Percentiles rank a stretch among this genome's conserved stretches.
Evolutionary conservation across 2,329 filamentous ascomycete species (phyloP).

Genomic region (Sphaerostilbella broomeana): DNA sequence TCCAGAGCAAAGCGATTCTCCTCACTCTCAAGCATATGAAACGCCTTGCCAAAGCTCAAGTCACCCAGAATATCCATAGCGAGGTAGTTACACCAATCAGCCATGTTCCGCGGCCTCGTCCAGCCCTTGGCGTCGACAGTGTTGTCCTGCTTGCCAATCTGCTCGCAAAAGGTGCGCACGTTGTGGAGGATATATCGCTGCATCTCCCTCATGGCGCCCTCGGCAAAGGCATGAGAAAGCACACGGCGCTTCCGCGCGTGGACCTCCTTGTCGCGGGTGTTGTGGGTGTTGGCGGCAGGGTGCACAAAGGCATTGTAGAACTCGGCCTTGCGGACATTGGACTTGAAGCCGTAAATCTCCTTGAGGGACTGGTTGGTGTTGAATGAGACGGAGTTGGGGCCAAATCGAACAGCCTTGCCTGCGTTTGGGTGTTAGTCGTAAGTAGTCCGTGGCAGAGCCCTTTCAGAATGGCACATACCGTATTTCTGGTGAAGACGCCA

Average conservation of each 20-base stretch:
- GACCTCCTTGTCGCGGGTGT: slow-evolving; percentile 59
- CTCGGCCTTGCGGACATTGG: slow-evolving; percentile 60
- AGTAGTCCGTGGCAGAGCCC: no score
- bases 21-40: slow-evolving; percentile 52
- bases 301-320: slow-evolving; percentile 71
- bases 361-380: slow-evolving; percentile 64
- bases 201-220: slow-evolving; percentile 59
- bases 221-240: slow-evolving; percentile 65
- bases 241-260: slow-evolving; percentile 67
- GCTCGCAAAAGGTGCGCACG: slow-evolving; percentile 58
- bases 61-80: slow-evolving; percentile 58
- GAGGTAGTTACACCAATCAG: slow-evolving; percentile 55
- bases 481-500: slow-evolving; percentile 65
- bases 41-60: slow-evolving; percentile 55
- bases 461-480: no score
- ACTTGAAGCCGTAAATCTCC: slow-evolving; percentile 58
- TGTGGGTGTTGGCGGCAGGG: slow-evolving; percentile 66
- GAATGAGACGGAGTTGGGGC: slow-evolving; percentile 70
- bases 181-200: slow-evolving; percentile 61
- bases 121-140: slow-evolving; percentile 47
- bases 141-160: slow-evolving; percentile 40
- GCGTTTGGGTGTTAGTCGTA: slow-evolving; percentile 1
- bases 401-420: slow-evolving; percentile 67
- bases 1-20: slow-evolving; percentile 61
- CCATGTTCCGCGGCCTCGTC: slow-evolving; percentile 55